Evolutionary conservation across 1,284 basidiomycete species (phyloP), one percentile per base, ranked within the genome.

Genomic region (Malassezia brasiliensis): DNA sequence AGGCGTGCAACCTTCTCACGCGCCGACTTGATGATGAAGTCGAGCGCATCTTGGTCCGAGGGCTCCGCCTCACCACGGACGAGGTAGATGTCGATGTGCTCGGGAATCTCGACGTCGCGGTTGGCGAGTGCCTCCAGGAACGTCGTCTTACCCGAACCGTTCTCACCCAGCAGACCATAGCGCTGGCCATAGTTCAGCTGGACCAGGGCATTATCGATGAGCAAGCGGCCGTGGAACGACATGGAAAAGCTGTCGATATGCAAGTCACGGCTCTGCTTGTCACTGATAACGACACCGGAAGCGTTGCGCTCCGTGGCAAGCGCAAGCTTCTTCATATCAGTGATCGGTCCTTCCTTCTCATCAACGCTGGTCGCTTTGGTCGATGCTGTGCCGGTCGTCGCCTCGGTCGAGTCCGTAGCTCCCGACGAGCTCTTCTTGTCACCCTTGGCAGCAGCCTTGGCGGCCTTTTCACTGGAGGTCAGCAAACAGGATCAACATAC

Each of bases 11-110:
- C 93, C 79, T 98, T 98, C 64, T 85, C 85, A 75, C 83, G 86
- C 39, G 94, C 93, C 14, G 89, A 93, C 30, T 83, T 82, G 75
- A 98, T 82, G 77, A 96, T 94, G 80, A 88, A 98, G 75, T 98
- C 94, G 64, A 96, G 77, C 11, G 94, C 94, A 75, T 94, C 96
- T 67, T 88, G 82, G 0, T 96, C 87, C n/a, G 88, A 87, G 1
- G 93, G 93, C 68, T 96, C 94, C 3, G 88, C 93, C 76, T 96
- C 93, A 65, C 93, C 93, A 32, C 83, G 78, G 61, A 98, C 93
- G 62, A 96, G 84, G 79, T 98, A 94, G 77, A 96, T 94, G 77
- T 98, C 93, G 73, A 98, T 88, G 78, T 98, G 90, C 11, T 83
- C 80, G 28, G 93, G 93, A 62, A 98, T 94, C 52, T 87, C 84